Conservation (phyloP, 441 rosid species). For the Eruca vesicaria region DNA sequence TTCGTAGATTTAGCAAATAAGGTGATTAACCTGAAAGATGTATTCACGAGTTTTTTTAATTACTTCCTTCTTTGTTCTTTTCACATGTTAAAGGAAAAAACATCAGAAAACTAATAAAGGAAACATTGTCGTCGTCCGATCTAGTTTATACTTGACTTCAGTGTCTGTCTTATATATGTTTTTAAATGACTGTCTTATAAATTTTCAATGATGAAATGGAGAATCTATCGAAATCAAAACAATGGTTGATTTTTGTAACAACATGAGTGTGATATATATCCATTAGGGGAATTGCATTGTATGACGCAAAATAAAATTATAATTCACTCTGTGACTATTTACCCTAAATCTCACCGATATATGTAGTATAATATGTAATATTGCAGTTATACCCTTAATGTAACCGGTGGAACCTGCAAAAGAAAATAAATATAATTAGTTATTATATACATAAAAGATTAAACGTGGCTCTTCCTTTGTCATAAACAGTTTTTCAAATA, state of each 20-base stretch:
- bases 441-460: too few relatives aligned
- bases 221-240: not conserved
- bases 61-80: not conserved
- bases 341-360: too few relatives aligned
- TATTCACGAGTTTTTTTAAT: not conserved
- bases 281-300: too few relatives aligned
- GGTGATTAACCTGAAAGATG: constrained; percentile 1
- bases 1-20: constrained; percentile 1
- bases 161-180: not conserved
- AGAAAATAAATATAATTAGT: too few relatives aligned
- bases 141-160: constrained; percentile 11
- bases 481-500: too few relatives aligned
- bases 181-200: not conserved
- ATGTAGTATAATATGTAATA: too few relatives aligned
- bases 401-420: too few relatives aligned
- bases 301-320: too few relatives aligned
- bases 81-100: not conserved
- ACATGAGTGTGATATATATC: not conserved
- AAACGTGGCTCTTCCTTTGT: too few relatives aligned
- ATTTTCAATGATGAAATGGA: not conserved
- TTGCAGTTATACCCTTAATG: too few relatives aligned
- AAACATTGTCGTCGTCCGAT: not conserved
- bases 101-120: not conserved
- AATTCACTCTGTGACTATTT: too few relatives aligned
- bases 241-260: not conserved